Conservation (phyloP, 306 rosid genomes). For the Pyrus betulifolia region DNA sequence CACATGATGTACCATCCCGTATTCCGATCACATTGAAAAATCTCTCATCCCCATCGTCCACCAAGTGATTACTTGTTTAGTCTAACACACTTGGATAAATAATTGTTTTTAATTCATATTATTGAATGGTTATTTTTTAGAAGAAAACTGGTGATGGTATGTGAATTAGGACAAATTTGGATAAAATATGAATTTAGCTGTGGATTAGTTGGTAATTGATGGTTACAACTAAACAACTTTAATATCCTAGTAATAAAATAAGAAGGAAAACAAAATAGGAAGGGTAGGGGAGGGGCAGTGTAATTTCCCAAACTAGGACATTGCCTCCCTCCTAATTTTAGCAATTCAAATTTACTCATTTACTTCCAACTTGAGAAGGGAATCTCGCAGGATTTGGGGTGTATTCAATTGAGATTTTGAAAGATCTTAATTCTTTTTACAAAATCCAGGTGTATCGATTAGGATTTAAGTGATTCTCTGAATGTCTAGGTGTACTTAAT, state of each 20-base stretch:
- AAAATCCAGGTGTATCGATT: too few relatives aligned
- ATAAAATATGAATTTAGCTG: neutral
- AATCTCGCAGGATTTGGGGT: too few relatives aligned
- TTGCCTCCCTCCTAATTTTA: neutral
- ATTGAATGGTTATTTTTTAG: neutral
- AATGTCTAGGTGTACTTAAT: too few relatives aligned
- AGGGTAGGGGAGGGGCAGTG: neutral
- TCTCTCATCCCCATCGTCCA: too few relatives aligned
- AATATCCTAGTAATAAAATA: neutral
- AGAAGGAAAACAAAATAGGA: neutral
- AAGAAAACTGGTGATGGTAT: neutral
- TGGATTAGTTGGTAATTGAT: neutral
- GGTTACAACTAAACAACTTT: neutral
- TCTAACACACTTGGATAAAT: neutral
- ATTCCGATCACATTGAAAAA: too few relatives aligned
- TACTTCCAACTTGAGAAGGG: neutral
- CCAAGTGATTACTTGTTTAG: neutral
- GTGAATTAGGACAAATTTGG: neutral
- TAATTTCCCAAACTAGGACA: neutral
- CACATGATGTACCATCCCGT: too few relatives aligned
- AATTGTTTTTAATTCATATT: neutral
- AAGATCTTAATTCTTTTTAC: too few relatives aligned
- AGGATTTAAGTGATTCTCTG: too few relatives aligned
- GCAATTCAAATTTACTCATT: neutral
- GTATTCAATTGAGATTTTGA: too few relatives aligned